Evolutionary conservation across 257 asterid genomes (phyloP).

Genomic region (Avicennia marina): DNA sequence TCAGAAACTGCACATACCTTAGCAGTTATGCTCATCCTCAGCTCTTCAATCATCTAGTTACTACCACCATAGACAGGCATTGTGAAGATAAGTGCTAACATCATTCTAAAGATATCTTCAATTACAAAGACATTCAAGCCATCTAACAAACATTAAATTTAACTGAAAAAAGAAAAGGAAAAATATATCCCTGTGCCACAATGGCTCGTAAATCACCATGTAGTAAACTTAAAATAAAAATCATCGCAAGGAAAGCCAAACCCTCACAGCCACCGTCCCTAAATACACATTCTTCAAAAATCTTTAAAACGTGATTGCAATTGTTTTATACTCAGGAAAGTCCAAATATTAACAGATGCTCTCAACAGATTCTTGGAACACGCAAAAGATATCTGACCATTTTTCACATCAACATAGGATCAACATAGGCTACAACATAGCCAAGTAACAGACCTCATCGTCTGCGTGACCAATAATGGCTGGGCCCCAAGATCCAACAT

Average conservation of each 20-base stretch:
- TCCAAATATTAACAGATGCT: background rate
- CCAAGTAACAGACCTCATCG: slow-evolving; percentile 60
- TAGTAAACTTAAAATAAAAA: background rate
- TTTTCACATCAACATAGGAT: background rate
- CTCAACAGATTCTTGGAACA: background rate
- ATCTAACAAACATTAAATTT: background rate
- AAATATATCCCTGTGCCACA: background rate
- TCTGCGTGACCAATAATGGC: slow-evolving; percentile 99
- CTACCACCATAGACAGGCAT: background rate
- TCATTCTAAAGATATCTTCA: background rate
- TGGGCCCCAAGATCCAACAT: slow-evolving; percentile 99
- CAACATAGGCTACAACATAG: slow-evolving; percentile 8
- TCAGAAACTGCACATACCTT: background rate
- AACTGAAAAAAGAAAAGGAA: background rate
- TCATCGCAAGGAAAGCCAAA: background rate
- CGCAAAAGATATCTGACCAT: background rate
- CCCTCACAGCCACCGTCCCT: too few relatives aligned
- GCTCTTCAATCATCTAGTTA: background rate
- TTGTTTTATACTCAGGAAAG: background rate
- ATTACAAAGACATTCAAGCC: background rate
- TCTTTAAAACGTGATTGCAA: background rate
- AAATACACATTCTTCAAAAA: too few relatives aligned
- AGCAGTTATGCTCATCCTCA: background rate
- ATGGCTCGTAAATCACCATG: slow-evolving; percentile 3
- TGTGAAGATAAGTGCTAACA: background rate